These are phyloP conservation scores for Candida patagonica DNA, from an alignment of 805 yeast genomes.

Conservation along the genomic window DNA sequence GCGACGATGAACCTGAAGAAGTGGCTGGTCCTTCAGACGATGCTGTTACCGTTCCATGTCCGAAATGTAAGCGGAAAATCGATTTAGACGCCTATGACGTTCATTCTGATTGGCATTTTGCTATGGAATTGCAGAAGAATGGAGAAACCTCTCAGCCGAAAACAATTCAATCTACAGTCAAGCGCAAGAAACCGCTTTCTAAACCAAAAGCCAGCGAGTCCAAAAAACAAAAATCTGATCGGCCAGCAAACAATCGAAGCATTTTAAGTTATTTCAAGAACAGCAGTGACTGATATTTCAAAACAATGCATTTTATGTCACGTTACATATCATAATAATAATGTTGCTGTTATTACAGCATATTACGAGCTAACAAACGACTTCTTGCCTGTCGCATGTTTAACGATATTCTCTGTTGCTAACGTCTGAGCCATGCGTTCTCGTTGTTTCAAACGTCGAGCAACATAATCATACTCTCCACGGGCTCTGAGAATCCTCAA, in stretches of 20 bases:
- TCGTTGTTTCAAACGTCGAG: slow-evolving; percentile 50
- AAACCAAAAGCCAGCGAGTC: background rate
- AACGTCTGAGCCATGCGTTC: slow-evolving; percentile 48
- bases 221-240: background rate
- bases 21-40: background rate
- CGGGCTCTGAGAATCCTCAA: slow-evolving; percentile 62
- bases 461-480: slow-evolving; percentile 51
- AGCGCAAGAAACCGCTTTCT: background rate
- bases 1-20: slow-evolving; percentile 5
- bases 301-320: background rate
- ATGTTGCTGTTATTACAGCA: background rate
- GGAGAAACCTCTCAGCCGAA: background rate
- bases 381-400: slow-evolving; percentile 13
- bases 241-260: background rate
- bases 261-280: background rate
- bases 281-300: background rate
- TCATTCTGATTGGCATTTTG: slow-evolving; percentile 35
- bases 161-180: background rate
- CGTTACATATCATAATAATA: background rate
- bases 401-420: slow-evolving; percentile 38
- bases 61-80: slow-evolving; percentile 22
- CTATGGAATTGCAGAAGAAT: slow-evolving; percentile 14
- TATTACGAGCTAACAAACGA: background rate
- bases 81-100: slow-evolving; percentile 18
- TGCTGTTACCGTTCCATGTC: slow-evolving; percentile 18